phyloP scores from a whole-genome alignment of 1,284 basidiomycete genomes.

The Papiliotrema fonsecae region DNA sequence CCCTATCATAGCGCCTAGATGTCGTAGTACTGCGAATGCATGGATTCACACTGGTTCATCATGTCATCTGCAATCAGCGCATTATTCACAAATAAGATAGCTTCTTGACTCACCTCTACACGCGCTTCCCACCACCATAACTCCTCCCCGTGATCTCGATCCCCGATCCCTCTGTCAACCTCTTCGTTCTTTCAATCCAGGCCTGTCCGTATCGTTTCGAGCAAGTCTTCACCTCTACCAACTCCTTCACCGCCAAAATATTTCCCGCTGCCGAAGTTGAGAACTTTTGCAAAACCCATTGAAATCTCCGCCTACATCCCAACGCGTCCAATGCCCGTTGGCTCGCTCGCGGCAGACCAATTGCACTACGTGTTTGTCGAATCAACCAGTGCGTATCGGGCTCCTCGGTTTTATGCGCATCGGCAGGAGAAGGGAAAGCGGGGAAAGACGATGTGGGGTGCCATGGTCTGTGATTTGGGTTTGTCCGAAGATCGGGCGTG shows the following conservation, averaged over 20 bases:
- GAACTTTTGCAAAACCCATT: slow-evolving; percentile 50
- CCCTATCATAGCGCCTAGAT: too few relatives aligned
- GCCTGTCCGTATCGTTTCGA: slow-evolving; percentile 29
- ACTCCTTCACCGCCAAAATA: slow-evolving; percentile 53
- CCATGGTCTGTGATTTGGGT: slow-evolving; percentile 1
- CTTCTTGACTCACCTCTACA: too few relatives aligned
- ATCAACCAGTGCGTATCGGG: slow-evolving; percentile 47
- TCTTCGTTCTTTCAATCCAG: slow-evolving; percentile 21
- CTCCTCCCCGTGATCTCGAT: slow-evolving; percentile 28
- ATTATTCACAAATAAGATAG: too few relatives aligned
- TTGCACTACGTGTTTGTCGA: slow-evolving; percentile 51
- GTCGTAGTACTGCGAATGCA: too few relatives aligned
- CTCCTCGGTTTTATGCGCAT: slow-evolving; percentile 7
- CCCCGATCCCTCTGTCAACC: slow-evolving; percentile 38
- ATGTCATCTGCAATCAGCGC: too few relatives aligned
- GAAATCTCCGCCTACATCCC: slow-evolving; percentile 49
- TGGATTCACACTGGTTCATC: too few relatives aligned
- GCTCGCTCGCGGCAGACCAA: slow-evolving; percentile 49
- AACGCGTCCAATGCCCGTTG: slow-evolving; percentile 48
- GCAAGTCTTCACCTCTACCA: slow-evolving; percentile 53
- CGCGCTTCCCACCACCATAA: slow-evolving; percentile 18
- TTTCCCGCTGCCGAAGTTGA: slow-evolving; percentile 47
- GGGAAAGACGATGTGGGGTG: neutral
- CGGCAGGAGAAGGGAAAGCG: neutral
- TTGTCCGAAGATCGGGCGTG: neutral